Base-by-base conservation (phyloP, 176 grass and related monocot genomes). In the Lolium rigidum region DNA sequence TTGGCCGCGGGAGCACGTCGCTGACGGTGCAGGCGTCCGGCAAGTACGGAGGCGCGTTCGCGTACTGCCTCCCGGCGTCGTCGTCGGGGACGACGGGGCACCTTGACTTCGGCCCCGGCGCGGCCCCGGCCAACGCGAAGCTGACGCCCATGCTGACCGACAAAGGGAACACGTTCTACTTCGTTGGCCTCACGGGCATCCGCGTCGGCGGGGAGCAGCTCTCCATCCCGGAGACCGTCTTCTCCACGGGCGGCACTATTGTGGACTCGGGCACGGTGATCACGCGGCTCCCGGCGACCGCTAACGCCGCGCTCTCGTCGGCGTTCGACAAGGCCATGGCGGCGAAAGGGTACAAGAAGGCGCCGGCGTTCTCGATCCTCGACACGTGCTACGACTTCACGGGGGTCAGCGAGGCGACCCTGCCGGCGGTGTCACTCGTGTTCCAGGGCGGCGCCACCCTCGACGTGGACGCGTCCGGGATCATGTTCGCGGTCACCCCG, bases 251-350 rank as follows among this genome's bases (percentile, higher is more conserved):
- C 26, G 93, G 92, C 10, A 76, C 90, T 55, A 67, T 98, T 18
- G 88, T 98, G 22, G 96, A 98, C 74, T 98, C 96, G 5, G 96
- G 93, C 62, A 98, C 96, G 35, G 93, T 98, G 38, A 95, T 98
- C 91, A 92, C 90, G 6, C 89, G 96, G 48, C 86, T 95, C 2
- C 96, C 88, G n/a, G 64, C 81, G 5, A 44, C 47, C 15, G 94
- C 97, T 20, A 94, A 98, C 94, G 28, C 17, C 2, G 58, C 92
- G 7, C 86, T 98, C 8, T 70, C 88, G 17, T 70, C 70, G 4
- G 94, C 90, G 22, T 95, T 95, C 81, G 55, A 58, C 7, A 11
- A 17, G 58, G 59, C 0, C 4, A 98, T 98, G 94, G 41, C 68
- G 43, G 6, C 7, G 6, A 44, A 10, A 35, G 89, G 89, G 12